phyloP scores from a whole-genome alignment of 2,329 filamentous ascomycete genomes.

The Neofusicoccum ribis region DNA sequence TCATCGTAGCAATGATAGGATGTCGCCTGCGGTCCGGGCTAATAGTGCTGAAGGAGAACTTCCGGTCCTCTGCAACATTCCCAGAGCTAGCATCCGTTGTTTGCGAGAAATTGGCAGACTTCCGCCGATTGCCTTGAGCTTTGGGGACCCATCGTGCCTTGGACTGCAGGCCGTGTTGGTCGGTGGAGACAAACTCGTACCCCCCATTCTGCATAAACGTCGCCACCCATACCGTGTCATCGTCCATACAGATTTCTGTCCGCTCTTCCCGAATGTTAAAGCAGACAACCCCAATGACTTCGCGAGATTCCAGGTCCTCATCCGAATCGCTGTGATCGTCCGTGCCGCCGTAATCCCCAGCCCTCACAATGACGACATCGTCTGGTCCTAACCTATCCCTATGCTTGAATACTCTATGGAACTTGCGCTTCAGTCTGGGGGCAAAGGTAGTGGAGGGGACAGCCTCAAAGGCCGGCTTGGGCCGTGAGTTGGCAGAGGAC shows the following conservation, averaged over 20 bases:
- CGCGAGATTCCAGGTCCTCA: conserved; percentile 52
- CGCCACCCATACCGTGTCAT: conserved; percentile 48
- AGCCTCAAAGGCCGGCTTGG: conserved; percentile 70
- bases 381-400: conserved; percentile 65
- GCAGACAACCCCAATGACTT: conserved; percentile 70
- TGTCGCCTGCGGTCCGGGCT: conserved; percentile 68
- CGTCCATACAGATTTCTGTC: conserved; percentile 66
- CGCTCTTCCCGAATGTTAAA: conserved; percentile 58
- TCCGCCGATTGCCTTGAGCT: conserved; percentile 28
- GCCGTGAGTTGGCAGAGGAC: conserved; percentile 59
- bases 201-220: conserved; percentile 44
- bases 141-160: conserved; percentile 71
- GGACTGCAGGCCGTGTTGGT: conserved; percentile 58
- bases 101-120: conserved; percentile 23
- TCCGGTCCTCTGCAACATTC: conserved; percentile 40
- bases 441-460: conserved; percentile 65
- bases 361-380: conserved; percentile 70
- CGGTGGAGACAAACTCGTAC: conserved; percentile 60
- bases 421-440: conserved; percentile 46
- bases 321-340: conserved; percentile 47
- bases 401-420: conserved; percentile 65
- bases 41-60: conserved; percentile 77
- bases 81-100: conserved; percentile 26
- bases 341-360: conserved; percentile 60
- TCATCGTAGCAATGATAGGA: conserved; percentile 71